Conservation (phyloP, 148 eudicot genomes). For the Mesembryanthemum crystallinum region DNA sequence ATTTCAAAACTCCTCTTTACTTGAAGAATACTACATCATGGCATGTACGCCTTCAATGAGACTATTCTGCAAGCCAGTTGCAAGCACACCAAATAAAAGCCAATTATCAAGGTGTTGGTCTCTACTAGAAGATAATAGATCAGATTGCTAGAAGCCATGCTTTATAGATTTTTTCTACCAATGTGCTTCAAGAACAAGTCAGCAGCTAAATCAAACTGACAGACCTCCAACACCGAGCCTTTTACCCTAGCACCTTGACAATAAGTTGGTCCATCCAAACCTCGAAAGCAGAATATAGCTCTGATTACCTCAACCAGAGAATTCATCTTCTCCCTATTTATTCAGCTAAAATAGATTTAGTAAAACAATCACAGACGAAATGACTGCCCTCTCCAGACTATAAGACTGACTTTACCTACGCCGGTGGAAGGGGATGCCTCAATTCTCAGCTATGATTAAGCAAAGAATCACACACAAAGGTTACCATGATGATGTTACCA, state of each 20-base stretch:
- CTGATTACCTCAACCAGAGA: neutral
- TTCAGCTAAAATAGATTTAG: too few relatives aligned
- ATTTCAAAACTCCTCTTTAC: too few relatives aligned
- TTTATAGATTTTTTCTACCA: neutral
- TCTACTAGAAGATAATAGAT: too few relatives aligned
- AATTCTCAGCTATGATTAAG: neutral
- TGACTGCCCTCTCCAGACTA: too few relatives aligned
- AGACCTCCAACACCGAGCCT: neutral
- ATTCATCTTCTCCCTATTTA: too few relatives aligned
- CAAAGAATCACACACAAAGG: neutral
- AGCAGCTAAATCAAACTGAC: neutral
- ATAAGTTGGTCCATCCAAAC: neutral
- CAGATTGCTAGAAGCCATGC: neutral
- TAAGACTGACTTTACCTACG: too few relatives aligned
- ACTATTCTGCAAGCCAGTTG: too few relatives aligned
- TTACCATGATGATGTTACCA: neutral
- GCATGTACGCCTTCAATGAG: too few relatives aligned
- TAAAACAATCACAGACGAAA: too few relatives aligned
- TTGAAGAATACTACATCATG: too few relatives aligned
- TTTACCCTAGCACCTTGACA: neutral
- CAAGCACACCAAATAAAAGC: too few relatives aligned
- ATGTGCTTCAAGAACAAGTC: neutral
- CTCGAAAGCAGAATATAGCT: neutral
- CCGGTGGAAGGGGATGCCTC: neutral
- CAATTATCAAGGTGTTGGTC: too few relatives aligned